phyloP scores from a whole-genome alignment of 2,329 filamentous ascomycete genomes.

The Calonectria hawksworthii region DNA sequence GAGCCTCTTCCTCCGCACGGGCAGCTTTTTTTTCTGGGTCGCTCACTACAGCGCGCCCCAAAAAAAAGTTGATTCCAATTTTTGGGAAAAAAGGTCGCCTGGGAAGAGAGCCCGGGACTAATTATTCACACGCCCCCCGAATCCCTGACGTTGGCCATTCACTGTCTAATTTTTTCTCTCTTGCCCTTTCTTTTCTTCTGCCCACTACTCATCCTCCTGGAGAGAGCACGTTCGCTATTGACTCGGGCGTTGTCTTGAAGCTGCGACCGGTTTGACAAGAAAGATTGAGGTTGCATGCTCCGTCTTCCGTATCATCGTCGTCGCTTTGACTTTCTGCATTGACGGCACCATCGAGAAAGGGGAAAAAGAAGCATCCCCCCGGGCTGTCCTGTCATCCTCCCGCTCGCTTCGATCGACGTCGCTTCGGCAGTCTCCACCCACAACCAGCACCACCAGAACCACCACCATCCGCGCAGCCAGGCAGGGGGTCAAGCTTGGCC shows the following conservation, averaged over 20 bases:
- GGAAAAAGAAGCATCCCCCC: slow-evolving; percentile 28
- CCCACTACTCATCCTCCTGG: not conserved
- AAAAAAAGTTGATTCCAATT: slow-evolving; percentile 1
- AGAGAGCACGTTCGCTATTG: slow-evolving; percentile 5
- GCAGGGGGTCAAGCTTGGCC: slow-evolving; percentile 38
- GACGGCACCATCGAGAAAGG: slow-evolving; percentile 14
- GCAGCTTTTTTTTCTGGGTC: slow-evolving; percentile 4
- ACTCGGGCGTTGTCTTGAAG: not conserved
- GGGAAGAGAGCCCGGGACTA: not conserved
- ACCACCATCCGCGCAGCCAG: slow-evolving; percentile 43
- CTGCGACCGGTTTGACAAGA: not conserved
- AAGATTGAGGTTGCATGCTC: not conserved
- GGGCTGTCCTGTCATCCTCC: slow-evolving; percentile 27
- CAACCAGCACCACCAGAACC: slow-evolving; percentile 39
- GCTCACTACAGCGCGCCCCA: not conserved
- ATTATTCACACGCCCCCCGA: slow-evolving; percentile 7
- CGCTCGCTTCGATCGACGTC: slow-evolving; percentile 34
- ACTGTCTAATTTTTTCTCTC: not conserved
- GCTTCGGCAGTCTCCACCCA: slow-evolving; percentile 33
- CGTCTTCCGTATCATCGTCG: slow-evolving; percentile 8
- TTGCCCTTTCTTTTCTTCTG: not conserved
- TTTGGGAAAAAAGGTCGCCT: not conserved
- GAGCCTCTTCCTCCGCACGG: slow-evolving; percentile 6
- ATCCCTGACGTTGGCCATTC: not conserved
- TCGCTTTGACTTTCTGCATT: not conserved